Conservation (phyloP, 345 rosid species). For the Citrus maxima region DNA sequence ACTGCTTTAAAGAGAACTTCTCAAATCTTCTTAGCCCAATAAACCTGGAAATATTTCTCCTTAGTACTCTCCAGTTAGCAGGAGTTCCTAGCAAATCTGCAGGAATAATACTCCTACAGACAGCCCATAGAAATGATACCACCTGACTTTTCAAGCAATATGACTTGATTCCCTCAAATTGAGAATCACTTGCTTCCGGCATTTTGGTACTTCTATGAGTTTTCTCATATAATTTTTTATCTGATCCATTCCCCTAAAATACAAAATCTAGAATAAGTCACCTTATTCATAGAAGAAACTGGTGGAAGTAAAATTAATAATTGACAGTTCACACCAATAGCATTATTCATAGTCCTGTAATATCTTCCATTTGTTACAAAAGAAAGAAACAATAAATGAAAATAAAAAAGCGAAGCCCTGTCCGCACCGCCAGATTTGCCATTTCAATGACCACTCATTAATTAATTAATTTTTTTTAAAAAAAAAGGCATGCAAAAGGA, state of each 20-base stretch:
- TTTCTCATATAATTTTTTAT: conserved; percentile 7
- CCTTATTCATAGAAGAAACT: background rate
- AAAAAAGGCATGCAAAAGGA: background rate
- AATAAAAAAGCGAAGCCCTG: background rate
- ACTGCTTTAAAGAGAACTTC: conserved; percentile 56
- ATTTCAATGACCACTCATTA: background rate
- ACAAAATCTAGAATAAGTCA: conserved; percentile 9
- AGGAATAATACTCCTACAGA: conserved; percentile 66
- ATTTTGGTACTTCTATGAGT: conserved; percentile 15
- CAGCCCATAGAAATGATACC: conserved; percentile 81
- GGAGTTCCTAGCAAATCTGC: conserved; percentile 64
- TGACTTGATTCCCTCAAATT: conserved; percentile 29
- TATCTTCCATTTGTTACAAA: background rate
- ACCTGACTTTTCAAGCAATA: conserved; percentile 65
- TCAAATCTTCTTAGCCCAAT: conserved; percentile 65
- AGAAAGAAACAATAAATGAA: background rate
- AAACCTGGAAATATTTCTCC: conserved; percentile 64
- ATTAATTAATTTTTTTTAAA: background rate
- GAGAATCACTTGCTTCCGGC: conserved; percentile 15
- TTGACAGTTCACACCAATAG: background rate
- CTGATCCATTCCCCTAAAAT: conserved; percentile 32
- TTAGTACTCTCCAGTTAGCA: conserved; percentile 57
- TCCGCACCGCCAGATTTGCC: background rate
- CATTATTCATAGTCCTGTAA: background rate
- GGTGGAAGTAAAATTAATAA: conserved; percentile 1